Base-by-base conservation (phyloP, 495 filamentous ascomycete genomes). In the Neurospora tetraspora region DNA sequence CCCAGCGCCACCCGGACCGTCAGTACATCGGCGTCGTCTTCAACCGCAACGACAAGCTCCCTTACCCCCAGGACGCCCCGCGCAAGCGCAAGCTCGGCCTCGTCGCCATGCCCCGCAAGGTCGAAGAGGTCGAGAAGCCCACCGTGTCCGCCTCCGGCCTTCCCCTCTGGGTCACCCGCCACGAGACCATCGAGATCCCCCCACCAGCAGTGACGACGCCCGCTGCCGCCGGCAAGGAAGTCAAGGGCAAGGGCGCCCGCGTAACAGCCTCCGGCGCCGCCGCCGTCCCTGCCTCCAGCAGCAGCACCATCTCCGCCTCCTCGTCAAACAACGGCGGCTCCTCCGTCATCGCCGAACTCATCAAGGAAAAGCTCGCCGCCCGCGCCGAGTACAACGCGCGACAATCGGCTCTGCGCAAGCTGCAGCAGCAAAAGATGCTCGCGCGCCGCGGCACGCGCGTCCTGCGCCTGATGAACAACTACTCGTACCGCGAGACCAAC, bases 11-110 rank as follows among this genome's bases (percentile, higher is more conserved):
- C 78, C 91, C 94, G 2, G 91, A 91, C 68, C 88, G 94, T 65
- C 90, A 94, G 79, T 98, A 92, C 82, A 99, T 99, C 79, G 96
- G 96, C 68, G 89, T 99, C 69, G 91, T 91, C 18, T 93, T 97
- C 82, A 87, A 93, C 78, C 91, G 92, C 78, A 84, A 91, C 0
- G 86, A 92, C 74, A 83, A 74, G 23, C 88, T 99, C 31, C 96
- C 96, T 3, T 88, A 90, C 75, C 93, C 93, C 0, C 80, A 79
- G 47, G 91, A 94, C 76, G 89, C 90, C 12, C 85, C 86, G 69
- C 82, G 91, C 38, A 86, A 89, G 71, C 86, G 96, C 73, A 87
- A 88, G 72, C 85, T 98, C 76, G 90, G 90, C 71, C 88, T 94
- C 82, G 83, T 89, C 12, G 86, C 89, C 69, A 81, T 83, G 14